Conservation (phyloP, 768 basidiomycete genomes). For the Suillus ampliporus region DNA sequence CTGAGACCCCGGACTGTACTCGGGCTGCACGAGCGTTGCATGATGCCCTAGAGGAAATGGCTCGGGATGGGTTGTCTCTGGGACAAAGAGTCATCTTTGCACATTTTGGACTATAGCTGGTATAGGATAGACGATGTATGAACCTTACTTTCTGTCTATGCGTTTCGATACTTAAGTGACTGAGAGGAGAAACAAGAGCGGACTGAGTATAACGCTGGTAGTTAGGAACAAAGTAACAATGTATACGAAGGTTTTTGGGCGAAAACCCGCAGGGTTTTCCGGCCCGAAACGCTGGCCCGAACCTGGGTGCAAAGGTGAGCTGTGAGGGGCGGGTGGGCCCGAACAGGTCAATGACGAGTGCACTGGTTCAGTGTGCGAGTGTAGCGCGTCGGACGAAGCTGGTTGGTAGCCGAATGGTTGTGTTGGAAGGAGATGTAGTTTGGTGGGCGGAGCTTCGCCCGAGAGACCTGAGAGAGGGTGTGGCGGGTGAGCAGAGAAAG, state of each 20-base stretch:
- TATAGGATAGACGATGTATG: neutral
- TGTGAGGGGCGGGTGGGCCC: no score
- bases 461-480: no score
- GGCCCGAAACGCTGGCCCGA: neutral
- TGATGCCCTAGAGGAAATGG: neutral
- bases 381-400: no score
- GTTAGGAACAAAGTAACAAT: neutral
- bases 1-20: constrained; percentile 7
- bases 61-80: neutral
- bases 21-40: constrained; percentile 14
- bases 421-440: no score
- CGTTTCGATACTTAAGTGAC: neutral
- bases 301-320: no score
- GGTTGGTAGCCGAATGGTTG: no score
- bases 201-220: neutral
- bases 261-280: constrained; percentile 1
- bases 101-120: constrained; percentile 11
- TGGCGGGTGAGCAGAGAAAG: no score
- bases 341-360: no score
- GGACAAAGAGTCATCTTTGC: constrained; percentile 10
- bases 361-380: no score
- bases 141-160: neutral
- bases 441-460: no score
- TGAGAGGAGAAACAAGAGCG: neutral
- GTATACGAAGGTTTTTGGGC: neutral